Conservation (phyloP, 1,139 yeast species). For the Candida dubliniensis region DNA sequence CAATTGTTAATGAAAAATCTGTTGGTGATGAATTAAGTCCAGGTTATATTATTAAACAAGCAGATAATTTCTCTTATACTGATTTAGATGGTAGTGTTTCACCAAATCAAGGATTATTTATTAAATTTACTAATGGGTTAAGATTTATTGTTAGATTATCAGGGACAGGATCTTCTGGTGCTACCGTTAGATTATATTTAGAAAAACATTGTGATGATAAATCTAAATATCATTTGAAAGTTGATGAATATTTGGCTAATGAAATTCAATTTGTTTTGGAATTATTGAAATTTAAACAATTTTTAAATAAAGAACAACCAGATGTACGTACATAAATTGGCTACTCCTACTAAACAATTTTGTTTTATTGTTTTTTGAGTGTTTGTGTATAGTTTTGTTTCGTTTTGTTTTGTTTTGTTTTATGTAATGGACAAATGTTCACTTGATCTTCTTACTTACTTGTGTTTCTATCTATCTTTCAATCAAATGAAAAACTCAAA, state of each 20-base stretch:
- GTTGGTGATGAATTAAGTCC: conserved; percentile 47
- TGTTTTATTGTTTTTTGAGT: background rate
- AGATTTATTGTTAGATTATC: conserved; percentile 89
- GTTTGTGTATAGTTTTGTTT: too few species aligned
- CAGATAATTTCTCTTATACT: conserved; percentile 88
- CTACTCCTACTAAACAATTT: too few species aligned
- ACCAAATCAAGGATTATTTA: conserved; percentile 85
- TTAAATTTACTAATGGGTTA: conserved; percentile 78
- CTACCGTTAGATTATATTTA: conserved; percentile 89
- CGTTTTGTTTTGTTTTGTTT: too few species aligned
- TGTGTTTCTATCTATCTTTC: background rate
- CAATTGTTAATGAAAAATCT: conserved; percentile 33
- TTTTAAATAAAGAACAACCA: conserved; percentile 81
- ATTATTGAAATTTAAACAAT: conserved; percentile 71
- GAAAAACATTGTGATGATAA: conserved; percentile 77
- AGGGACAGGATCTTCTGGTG: conserved; percentile 98
- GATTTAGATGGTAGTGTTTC: conserved; percentile 94
- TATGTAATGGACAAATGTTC: background rate
- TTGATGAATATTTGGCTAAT: conserved; percentile 66
- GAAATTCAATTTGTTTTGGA: conserved; percentile 65
- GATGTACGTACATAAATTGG: conserved; percentile 71
- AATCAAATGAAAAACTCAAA: too few species aligned
- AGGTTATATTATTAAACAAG: conserved; percentile 60
- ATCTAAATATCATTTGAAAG: conserved; percentile 48
- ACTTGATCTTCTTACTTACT: background rate